Evolutionary conservation across 441 rosid species (phyloP).

Genomic region (Syzygium malaccense): DNA sequence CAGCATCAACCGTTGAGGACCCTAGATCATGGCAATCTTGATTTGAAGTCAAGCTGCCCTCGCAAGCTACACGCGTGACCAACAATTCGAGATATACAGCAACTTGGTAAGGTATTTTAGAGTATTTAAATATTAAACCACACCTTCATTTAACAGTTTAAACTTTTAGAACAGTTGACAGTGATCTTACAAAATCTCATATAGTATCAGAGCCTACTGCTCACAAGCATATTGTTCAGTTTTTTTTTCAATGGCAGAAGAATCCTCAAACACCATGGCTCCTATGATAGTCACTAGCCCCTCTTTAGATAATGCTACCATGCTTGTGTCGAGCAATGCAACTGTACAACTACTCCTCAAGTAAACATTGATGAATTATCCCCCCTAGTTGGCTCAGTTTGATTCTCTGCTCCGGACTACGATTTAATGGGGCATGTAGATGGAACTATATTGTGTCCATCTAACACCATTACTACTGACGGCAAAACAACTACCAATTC

Average conservation of each 20-base stretch:
- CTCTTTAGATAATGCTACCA: background rate
- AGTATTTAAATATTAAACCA: background rate
- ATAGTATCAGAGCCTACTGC: background rate
- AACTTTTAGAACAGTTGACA: rapidly evolving
- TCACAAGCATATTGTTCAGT: background rate
- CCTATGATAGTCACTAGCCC: background rate
- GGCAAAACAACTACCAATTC: background rate
- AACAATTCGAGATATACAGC: background rate
- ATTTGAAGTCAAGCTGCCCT: background rate
- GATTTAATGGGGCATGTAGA: background rate
- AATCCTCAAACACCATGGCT: too few species aligned
- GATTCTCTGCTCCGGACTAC: background rate
- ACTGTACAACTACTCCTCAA: background rate
- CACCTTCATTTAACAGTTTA: rapidly evolving
- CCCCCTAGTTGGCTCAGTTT: background rate
- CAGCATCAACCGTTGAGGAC: background rate
- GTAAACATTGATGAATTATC: background rate
- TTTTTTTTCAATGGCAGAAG: background rate
- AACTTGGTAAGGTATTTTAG: background rate
- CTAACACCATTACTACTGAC: background rate
- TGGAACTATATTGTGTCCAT: background rate
- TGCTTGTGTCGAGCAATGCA: background rate
- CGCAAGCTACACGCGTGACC: background rate
- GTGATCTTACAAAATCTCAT: background rate
- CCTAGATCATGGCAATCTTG: background rate